Base-by-base conservation (phyloP, 495 filamentous ascomycete species). In the Podospora pseudocomata region DNA sequence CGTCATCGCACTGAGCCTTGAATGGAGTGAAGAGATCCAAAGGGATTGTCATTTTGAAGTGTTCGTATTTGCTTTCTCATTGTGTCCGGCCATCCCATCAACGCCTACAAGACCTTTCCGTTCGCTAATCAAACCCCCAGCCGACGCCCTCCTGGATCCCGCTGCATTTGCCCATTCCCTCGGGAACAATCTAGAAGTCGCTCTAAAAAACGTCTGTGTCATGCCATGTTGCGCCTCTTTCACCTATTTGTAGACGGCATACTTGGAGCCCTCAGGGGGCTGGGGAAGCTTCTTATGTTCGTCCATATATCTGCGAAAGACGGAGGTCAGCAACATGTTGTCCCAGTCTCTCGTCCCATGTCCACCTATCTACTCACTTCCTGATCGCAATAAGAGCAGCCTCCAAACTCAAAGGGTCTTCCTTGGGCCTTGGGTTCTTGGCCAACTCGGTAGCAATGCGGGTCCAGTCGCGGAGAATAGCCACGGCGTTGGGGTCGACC, bases 231-330 rank as follows among this genome's bases (percentile, higher is more conserved):
- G 23, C 23, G 23, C 23, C 23, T 23, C 23, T 23, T 23, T 23
- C 23, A 23, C 23, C 23, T 28, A 56, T 13, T 23, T 32, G 19
- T 78, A 78, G 3, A 76, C 75, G 19, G 72, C 65, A 75, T 90
- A 97, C 66, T 86, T 92, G 60, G 90, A 88, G 58, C 94, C 94
- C 80, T 99, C 95, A 3, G 92, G 84, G 64, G 96, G 95, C 77
- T 99, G 95, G 16, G 92, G 90, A 15, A 98, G 86, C 81, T 98
- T 98, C 86, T 97, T 97, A 80, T 97, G 87, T 73, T 90, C 87
- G n/a, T 94, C 94, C 95, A 99, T 99, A 73, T 91, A 96, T 78
- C 94, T 97, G 71, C 2, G 64, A 0, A 20, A 20, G 3, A 20
- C 6, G 15, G 9, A 49, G 16, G 74, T 80, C 60, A 80, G 77